Evolutionary conservation across 1,139 yeast genomes (phyloP), one percentile per base, ranked within the genome.

Genomic region (Yamadazyma sp.): DNA sequence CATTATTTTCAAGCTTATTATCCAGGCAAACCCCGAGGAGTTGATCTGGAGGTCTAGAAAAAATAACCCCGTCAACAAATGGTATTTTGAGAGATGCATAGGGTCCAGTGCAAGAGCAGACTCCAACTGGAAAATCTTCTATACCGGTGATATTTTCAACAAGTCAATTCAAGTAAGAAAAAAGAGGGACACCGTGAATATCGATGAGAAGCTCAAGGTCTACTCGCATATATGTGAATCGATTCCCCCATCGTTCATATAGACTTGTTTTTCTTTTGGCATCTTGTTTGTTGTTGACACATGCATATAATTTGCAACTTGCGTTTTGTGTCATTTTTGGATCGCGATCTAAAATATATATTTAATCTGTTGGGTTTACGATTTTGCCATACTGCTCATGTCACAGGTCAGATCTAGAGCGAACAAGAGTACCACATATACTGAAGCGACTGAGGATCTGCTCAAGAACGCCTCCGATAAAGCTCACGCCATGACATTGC

Each of bases 71-170:
- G 97, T 92, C 4, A 92, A 92, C 64, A 89, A 89, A 53, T 92
- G 98, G 98, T 92, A 92, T 57, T 92, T 90, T 60, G 97, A 92
- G 52, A 71, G 98, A 46, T 84, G 96, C 34, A 69, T 75, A 27
- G 96, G 96, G 0, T 80, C 86, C 18, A 59, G 79, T 42, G 73
- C 76, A 35, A 54, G 69, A 16, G 72, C 73, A 0, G 71, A 65
- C 15, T 69, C 85, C 4, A 69, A 71, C 21, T 85, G 94, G 94
- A 73, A 78, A 47, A 62, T 82, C 44, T 86, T 85, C 54, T 83
- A 80, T 69, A 74, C 84, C 5, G 89, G 90, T 0, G 72, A 65
- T 27, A 58, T 68, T 1, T 71, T 68, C 44, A 57, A 62, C 44
- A 66, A 64, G 41, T 61, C 62, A 37, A 62, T 69, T 12, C 59